Conservation (phyloP, 306 rosid genomes). For the Ziziphus jujuba region DNA sequence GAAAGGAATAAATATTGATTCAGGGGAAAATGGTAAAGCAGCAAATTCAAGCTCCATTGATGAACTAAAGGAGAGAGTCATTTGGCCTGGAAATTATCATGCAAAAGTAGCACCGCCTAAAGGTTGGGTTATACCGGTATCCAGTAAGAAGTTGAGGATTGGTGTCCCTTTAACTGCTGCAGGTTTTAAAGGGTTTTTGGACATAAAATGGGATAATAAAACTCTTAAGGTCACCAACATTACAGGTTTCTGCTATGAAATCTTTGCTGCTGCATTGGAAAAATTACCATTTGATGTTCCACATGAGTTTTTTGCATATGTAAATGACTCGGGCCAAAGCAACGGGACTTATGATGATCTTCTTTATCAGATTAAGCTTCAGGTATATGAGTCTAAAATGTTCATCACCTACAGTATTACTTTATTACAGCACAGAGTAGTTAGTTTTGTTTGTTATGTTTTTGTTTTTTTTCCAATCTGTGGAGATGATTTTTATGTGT, state of each 20-base stretch:
- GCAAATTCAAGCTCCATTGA: neutral
- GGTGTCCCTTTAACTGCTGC: constrained; percentile 27
- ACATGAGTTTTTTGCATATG: constrained; percentile 19
- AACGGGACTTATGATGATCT: constrained; percentile 20
- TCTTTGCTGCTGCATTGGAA: constrained; percentile 22
- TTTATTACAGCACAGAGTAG: neutral
- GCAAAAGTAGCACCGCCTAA: constrained; percentile 20
- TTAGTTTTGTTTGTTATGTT: neutral
- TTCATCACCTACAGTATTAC: too few relatives aligned
- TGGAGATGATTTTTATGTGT: too few relatives aligned
- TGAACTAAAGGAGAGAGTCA: constrained; percentile 17
- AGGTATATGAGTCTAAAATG: constrained; percentile 25
- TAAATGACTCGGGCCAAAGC: neutral
- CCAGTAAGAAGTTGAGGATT: constrained; percentile 26
- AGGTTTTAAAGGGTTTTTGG: constrained; percentile 19
- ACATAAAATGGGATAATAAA: constrained; percentile 5
- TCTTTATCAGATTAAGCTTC: constrained; percentile 1
- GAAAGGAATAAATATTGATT: neutral
- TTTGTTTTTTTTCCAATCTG: too few relatives aligned
- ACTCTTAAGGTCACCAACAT: neutral
- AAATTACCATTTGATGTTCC: constrained; percentile 29
- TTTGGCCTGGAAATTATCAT: constrained; percentile 39
- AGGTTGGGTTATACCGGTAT: constrained; percentile 25
- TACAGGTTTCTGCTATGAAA: constrained; percentile 33
- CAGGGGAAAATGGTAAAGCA: neutral